phyloP scores from a whole-genome alignment of 129 eudicot genomes.

The Escallonia herrerae region DNA sequence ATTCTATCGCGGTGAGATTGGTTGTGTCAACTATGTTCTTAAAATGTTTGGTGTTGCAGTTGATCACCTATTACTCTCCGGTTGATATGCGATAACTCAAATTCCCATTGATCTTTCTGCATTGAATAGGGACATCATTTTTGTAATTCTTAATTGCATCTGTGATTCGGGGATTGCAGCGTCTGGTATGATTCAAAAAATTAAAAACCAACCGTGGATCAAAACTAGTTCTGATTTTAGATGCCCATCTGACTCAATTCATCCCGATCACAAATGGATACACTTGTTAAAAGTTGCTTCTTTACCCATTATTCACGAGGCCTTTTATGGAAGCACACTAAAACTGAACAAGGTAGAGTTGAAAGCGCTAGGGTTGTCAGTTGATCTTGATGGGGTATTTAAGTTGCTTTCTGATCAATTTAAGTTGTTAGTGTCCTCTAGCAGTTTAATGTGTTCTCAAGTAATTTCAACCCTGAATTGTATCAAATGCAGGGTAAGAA shows the following conservation, averaged over 20 bases:
- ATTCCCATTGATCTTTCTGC: not conserved
- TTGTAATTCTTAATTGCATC: not conserved
- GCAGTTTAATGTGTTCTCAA: not conserved
- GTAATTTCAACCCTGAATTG: not conserved
- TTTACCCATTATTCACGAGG: not conserved
- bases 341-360: not conserved
- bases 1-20: not conserved
- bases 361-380: not conserved
- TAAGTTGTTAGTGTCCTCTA: not conserved
- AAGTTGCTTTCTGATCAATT: too few species aligned
- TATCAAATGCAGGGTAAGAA: not conserved
- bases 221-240: slow-evolving; percentile 2
- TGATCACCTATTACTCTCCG: not conserved
- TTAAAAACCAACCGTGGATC: not conserved
- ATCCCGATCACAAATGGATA: not conserved
- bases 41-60: not conserved
- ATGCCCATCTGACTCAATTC: not conserved
- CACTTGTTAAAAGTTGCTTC: not conserved
- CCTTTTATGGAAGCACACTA: not conserved
- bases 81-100: not conserved
- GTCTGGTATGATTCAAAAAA: not conserved
- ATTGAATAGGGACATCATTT: not conserved
- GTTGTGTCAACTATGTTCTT: not conserved
- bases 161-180: not conserved
- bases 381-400: not conserved